phyloP scores from a whole-genome alignment of 495 filamentous ascomycete genomes.

The Amniculicola lignicola region DNA sequence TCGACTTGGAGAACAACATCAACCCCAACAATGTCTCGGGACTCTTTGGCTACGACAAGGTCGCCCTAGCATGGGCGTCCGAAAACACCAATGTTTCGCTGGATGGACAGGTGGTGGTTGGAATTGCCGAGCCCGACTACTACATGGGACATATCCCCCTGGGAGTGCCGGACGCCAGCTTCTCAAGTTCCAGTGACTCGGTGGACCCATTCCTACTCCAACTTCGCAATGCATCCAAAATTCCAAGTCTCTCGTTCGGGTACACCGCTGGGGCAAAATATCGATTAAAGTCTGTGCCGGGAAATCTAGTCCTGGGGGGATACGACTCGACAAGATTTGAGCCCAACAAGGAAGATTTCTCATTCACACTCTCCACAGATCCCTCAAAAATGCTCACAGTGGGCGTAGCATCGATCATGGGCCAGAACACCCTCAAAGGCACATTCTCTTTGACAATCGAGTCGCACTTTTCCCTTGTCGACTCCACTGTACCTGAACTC shows the following conservation, averaged over 20 bases:
- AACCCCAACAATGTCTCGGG: constrained; percentile 25
- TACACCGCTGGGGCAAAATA: constrained; percentile 38
- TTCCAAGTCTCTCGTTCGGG: constrained; percentile 33
- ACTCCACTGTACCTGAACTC: constrained; percentile 39
- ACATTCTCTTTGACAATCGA: constrained; percentile 30
- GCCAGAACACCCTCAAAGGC: constrained; percentile 28
- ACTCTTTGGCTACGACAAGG: constrained; percentile 31
- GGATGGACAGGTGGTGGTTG: constrained; percentile 30
- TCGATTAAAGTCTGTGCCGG: constrained; percentile 49
- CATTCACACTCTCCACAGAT: constrained; percentile 30
- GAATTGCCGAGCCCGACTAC: constrained; percentile 28
- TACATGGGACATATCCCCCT: constrained; percentile 31
- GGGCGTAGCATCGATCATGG: constrained; percentile 38
- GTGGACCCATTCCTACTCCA: constrained; percentile 26
- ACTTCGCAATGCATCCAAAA: constrained; percentile 23
- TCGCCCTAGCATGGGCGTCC: constrained; percentile 21
- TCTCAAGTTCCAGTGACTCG: constrained; percentile 23
- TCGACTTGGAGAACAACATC: constrained; percentile 24
- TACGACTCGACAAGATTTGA: constrained; percentile 40
- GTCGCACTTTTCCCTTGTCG: constrained; percentile 34
- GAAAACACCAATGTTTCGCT: constrained; percentile 19
- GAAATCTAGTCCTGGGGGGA: constrained; percentile 40
- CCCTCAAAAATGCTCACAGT: constrained; percentile 32
- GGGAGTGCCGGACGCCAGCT: constrained; percentile 27
- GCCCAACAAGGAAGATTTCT: constrained; percentile 29